Base-by-base conservation (phyloP, 2,329 filamentous ascomycete genomes). In the Penicillium sp. region DNA sequence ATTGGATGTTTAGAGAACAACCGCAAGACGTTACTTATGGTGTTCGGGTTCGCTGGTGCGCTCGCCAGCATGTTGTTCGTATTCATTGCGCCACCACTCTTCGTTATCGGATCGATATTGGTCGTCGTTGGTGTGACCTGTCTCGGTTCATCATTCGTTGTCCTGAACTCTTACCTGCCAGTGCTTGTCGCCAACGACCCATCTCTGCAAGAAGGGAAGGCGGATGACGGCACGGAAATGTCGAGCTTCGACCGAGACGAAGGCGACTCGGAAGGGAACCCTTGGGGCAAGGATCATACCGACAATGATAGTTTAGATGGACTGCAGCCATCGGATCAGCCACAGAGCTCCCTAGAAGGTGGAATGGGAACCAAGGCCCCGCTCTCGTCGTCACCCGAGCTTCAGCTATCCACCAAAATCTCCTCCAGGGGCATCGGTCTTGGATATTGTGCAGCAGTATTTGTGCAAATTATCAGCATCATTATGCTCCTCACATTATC, bases 111-210 rank as follows among this genome's bases (percentile, higher is more conserved):
- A 34, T 88, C 90, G 3, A 60, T 96, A 2, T 79, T 95, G 55
- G 91, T 91, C 18, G 88, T 96, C 57, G 78, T 96, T 40, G 89
- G 91, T 18, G 96, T 96, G 66, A 92, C 89, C 1, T 91, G 89
- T 40, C 91, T 96, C 60, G 92, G 92, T 6, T 90, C 91, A 4
- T 95, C 90, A 0, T 96, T 96, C 68, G 92, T 97, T 3, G 80
- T 97, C 6, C 78, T 97, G 27, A 97, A 97, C 74, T 95, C 91
- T 0, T 97, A 96, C 64, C 79, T 97, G 27, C 92, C 92, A 0
- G 79, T 97, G 3, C 81, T 97, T 3, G 92, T 96, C 53, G 83
- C 91, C 42, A 86, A 94, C 65, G 90, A 96, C 69, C 85, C 88
- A 2, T 76, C 75, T 0, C 68, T 80, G 13, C 72, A 72, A 51